These are phyloP conservation scores for Suillus decipiens DNA, from an alignment of 768 basidiomycete species.

Conservation along the genomic window DNA sequence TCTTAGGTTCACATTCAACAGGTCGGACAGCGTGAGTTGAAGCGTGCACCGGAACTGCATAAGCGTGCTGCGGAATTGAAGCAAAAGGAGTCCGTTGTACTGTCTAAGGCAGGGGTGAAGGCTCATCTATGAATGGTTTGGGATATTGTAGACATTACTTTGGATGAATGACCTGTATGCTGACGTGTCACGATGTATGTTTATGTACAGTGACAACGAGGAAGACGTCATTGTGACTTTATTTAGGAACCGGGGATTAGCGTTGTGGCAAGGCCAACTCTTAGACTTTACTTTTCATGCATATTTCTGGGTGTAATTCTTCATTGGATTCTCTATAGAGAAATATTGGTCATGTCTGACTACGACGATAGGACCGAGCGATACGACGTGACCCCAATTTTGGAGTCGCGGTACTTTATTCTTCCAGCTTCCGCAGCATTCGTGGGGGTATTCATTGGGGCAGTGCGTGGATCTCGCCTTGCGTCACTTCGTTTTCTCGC, in stretches of 20 bases:
- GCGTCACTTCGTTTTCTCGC: conserved; percentile 83
- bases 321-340: not conserved
- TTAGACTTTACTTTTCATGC: not conserved
- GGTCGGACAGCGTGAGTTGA: conserved; percentile 87
- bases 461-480: conserved; percentile 67
- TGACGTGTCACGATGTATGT: too few relatives aligned
- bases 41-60: conserved; percentile 64
- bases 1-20: conserved; percentile 90
- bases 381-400: conserved; percentile 33
- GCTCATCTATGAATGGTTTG: conserved; percentile 44
- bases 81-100: conserved; percentile 60
- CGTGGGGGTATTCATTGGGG: conserved; percentile 68
- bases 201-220: not conserved
- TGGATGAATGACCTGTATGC: too few relatives aligned
- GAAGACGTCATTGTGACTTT: not conserved
- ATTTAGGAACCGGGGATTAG: not conserved
- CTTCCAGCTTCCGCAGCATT: conserved; percentile 62
- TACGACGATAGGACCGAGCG: conserved; percentile 16
- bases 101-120: conserved; percentile 63
- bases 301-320: not conserved
- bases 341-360: conserved; percentile 24
- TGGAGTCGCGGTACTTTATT: conserved; percentile 53
- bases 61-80: conserved; percentile 55
- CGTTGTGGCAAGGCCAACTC: not conserved
- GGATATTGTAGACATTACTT: not conserved